These are phyloP conservation scores for Saxophila tyrrhenica DNA, from an alignment of 495 filamentous ascomycete genomes.

Conservation along the genomic window DNA sequence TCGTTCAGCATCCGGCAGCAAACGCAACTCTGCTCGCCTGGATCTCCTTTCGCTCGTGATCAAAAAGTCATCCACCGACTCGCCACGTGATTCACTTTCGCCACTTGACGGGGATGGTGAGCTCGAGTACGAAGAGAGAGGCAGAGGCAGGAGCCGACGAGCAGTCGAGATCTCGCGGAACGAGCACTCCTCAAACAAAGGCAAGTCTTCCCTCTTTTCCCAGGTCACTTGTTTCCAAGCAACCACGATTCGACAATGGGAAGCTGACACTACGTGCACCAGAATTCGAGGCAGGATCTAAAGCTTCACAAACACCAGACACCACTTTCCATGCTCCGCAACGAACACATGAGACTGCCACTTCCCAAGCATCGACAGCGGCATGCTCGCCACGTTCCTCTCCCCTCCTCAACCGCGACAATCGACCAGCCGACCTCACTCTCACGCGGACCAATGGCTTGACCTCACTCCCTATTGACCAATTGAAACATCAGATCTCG, in stretches of 20 bases:
- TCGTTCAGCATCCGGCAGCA: neutral
- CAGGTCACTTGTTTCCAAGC: neutral
- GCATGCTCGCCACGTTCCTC: slow-evolving; percentile 17
- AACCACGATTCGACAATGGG: neutral
- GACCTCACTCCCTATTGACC: neutral
- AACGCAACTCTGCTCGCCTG: neutral
- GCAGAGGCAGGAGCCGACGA: neutral
- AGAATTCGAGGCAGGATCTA: neutral
- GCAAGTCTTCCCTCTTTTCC: neutral
- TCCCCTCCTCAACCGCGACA: slow-evolving; percentile 1
- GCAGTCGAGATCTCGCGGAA: neutral
- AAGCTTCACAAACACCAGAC: slow-evolving; percentile 2
- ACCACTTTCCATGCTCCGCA: neutral
- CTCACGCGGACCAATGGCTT: slow-evolving; percentile 13
- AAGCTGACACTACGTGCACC: neutral
- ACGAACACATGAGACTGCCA: slow-evolving; percentile 3
- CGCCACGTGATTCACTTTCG: slow-evolving; percentile 4
- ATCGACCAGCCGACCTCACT: slow-evolving; percentile 6
- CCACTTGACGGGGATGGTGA: neutral
- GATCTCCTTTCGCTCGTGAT: neutral
- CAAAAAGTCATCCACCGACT: neutral
- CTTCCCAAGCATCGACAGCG: slow-evolving; percentile 4
- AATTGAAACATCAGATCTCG: slow-evolving; percentile 6
- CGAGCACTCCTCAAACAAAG: neutral
- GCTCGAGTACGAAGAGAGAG: neutral